phyloP scores from a whole-genome alignment of 352 stramenopile genomes.

The Globisporangium emineosum region DNA sequence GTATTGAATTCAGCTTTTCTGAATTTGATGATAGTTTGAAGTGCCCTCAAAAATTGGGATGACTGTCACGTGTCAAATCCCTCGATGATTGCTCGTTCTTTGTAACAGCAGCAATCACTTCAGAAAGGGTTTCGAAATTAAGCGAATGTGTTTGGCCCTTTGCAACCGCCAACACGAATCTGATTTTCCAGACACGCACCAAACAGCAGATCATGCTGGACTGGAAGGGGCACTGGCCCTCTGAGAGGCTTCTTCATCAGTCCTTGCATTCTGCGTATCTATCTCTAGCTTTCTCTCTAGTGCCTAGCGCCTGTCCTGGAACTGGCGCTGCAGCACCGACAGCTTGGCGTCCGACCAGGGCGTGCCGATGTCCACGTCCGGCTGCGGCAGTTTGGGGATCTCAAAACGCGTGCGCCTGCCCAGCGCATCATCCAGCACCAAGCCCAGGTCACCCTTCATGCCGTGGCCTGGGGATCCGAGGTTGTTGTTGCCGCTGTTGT shows the following conservation, averaged over 20 bases:
- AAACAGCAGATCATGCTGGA: neutral
- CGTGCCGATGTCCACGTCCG: slow-evolving; percentile 49
- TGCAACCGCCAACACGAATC: neutral
- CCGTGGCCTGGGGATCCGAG: slow-evolving; percentile 14
- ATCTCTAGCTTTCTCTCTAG: neutral
- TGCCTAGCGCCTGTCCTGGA: slow-evolving; percentile 34
- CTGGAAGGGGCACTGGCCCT: neutral
- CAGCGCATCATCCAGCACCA: slow-evolving; percentile 30
- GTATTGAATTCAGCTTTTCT: too few species aligned
- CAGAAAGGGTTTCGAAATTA: slow-evolving; percentile 3
- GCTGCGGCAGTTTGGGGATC: slow-evolving; percentile 75
- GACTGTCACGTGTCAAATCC: neutral
- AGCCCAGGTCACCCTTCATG: slow-evolving; percentile 6
- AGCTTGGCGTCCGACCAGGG: slow-evolving; percentile 79
- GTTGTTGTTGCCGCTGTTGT: slow-evolving; percentile 27
- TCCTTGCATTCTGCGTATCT: neutral
- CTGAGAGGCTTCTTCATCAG: neutral
- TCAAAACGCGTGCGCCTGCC: slow-evolving; percentile 40
- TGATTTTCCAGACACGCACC: neutral
- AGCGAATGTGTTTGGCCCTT: neutral
- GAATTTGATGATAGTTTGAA: too few species aligned
- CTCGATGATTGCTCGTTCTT: neutral
- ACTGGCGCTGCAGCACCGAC: slow-evolving; percentile 37
- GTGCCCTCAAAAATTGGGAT: too few species aligned
- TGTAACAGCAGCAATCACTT: neutral